A percentile compares a stretch with the other conserved stretches of the same genome.
phyloP scores from a whole-genome alignment of 1,139 yeast species.

The Citeromyces siamensis region DNA sequence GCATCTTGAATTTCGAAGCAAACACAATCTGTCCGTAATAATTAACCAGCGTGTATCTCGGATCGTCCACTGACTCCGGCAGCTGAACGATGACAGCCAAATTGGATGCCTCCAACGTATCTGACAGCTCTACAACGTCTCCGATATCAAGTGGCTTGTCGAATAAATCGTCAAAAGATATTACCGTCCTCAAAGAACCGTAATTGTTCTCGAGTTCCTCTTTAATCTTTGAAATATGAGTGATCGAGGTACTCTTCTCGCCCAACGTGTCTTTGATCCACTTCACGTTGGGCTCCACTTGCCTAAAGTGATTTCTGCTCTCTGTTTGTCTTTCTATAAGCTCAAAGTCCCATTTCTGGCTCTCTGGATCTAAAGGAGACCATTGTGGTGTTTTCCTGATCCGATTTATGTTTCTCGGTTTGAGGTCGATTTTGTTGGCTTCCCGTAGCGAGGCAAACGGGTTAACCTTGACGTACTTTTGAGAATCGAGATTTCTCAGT shows the following conservation, averaged over 20 bases:
- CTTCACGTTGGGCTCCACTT: background rate
- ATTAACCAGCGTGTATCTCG: constrained; percentile 41
- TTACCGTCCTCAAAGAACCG: background rate
- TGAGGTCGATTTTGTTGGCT: background rate
- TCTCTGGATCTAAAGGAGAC: background rate
- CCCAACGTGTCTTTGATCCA: background rate
- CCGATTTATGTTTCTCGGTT: background rate
- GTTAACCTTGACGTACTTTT: background rate
- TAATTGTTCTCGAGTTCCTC: background rate
- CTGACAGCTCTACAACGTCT: background rate
- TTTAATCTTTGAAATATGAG: background rate
- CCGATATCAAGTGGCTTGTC: background rate
- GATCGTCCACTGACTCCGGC: constrained; percentile 27
- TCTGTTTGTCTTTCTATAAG: background rate
- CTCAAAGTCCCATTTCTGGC: background rate
- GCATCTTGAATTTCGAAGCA: constrained; percentile 31
- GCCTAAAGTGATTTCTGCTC: background rate
- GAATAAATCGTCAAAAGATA: background rate
- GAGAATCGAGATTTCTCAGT: background rate
- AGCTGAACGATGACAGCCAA: constrained; percentile 29
- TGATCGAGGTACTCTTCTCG: background rate
- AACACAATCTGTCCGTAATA: constrained; percentile 43
- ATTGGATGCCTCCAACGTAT: constrained; percentile 11
- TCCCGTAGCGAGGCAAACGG: background rate
- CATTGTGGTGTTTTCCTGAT: background rate